A percentile compares a stretch with the other conserved stretches of the same genome.
Evolutionary conservation across 371 early-diverging fungal species (phyloP).

Genomic region (Capniomyces stellatus): DNA sequence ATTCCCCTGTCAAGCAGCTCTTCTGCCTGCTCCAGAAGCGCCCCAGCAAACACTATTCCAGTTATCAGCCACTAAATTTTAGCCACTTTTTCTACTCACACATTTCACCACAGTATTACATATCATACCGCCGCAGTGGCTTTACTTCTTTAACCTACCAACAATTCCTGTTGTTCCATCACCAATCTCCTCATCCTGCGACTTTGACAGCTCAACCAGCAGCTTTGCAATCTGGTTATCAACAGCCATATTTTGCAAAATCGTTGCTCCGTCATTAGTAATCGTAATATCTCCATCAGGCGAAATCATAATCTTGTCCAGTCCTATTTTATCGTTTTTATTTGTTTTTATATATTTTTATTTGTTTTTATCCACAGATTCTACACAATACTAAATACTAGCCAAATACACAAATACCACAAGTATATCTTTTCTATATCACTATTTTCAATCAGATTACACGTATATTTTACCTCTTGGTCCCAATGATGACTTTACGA

Average conservation of each 20-base stretch:
- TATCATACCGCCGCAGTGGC: too few species aligned
- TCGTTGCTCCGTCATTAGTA: constrained; percentile 99
- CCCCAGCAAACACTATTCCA: constrained; percentile 79
- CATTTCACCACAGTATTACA: too few species aligned
- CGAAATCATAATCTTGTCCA: constrained; percentile 98
- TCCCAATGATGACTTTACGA: constrained; percentile 97
- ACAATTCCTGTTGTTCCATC: constrained; percentile 99
- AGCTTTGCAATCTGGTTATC: constrained; percentile 98
- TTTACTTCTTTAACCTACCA: constrained; percentile 2
- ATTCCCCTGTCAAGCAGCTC: constrained; percentile 91
- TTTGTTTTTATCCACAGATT: neutral
- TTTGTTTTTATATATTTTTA: neutral
- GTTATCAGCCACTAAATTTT: neutral
- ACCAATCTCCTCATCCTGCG: constrained; percentile 99
- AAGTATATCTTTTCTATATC: too few species aligned
- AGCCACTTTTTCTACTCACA: too few species aligned
- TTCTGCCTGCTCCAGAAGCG: constrained; percentile 95
- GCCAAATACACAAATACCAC: neutral
- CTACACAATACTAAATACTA: too few species aligned
- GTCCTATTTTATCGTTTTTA: constrained; percentile 31
- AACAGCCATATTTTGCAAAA: constrained; percentile 96
- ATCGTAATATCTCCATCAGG: constrained; percentile 99
- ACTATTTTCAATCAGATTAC: neutral
- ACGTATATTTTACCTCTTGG: constrained; percentile 63
- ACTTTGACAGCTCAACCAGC: constrained; percentile 92